Conservation (phyloP, 2,329 filamentous ascomycete species). For the Anisogramma anomala region DNA sequence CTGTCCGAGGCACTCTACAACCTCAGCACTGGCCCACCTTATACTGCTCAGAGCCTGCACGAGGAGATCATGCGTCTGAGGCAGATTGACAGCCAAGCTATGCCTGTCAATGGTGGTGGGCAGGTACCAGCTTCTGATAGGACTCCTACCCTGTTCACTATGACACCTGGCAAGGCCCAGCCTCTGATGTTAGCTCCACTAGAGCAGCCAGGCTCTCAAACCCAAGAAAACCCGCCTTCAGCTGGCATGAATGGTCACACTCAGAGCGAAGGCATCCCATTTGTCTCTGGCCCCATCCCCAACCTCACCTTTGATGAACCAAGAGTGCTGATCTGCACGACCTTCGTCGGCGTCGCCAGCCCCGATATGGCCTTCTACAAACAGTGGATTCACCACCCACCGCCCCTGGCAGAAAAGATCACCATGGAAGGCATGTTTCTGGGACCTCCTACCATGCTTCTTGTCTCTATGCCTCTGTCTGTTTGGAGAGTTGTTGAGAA, state of each 20-base stretch:
- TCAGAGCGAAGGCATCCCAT: slow-evolving; percentile 22
- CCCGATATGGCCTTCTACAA: slow-evolving; percentile 56
- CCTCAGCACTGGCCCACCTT: slow-evolving; percentile 40
- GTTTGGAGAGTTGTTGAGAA: slow-evolving; percentile 55
- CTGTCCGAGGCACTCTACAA: slow-evolving; percentile 44
- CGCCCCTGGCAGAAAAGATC: slow-evolving; percentile 45
- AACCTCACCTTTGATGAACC: slow-evolving; percentile 51
- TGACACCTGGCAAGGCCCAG: slow-evolving; percentile 43
- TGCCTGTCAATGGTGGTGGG: slow-evolving; percentile 37
- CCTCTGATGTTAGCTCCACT: slow-evolving; percentile 42
- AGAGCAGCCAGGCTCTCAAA: slow-evolving; percentile 17
- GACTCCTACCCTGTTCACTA: slow-evolving; percentile 41
- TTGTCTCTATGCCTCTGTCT: slow-evolving; percentile 53
- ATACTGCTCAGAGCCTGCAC: slow-evolving; percentile 43
- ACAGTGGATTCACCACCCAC: slow-evolving; percentile 52
- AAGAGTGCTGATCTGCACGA: slow-evolving; percentile 54
- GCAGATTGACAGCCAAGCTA: slow-evolving; percentile 31
- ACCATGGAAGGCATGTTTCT: slow-evolving; percentile 57
- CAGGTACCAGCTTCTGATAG: slow-evolving; percentile 26
- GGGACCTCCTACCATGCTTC: slow-evolving; percentile 52
- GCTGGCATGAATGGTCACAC: slow-evolving; percentile 17
- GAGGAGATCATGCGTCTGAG: slow-evolving; percentile 40
- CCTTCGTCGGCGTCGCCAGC: slow-evolving; percentile 53
- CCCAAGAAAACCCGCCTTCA: background rate
- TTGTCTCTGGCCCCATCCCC: slow-evolving; percentile 34